Evolutionary conservation across 208 protist genomes (phyloP).

Genomic region (Sergeia podlipaevii): DNA sequence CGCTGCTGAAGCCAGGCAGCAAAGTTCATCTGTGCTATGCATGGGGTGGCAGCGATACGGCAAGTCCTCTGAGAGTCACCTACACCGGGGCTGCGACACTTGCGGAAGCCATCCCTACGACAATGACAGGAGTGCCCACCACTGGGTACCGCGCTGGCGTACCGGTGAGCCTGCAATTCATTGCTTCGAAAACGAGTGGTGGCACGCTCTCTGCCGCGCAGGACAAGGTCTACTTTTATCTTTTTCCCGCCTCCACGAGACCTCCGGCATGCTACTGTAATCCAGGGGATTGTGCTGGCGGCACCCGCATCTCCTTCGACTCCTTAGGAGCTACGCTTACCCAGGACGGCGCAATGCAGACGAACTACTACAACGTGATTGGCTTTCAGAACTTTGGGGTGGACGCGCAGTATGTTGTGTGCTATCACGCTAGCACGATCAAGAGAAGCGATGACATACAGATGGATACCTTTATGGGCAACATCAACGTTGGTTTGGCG

Average conservation of each 20-base stretch:
- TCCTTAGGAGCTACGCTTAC: constrained; percentile 17
- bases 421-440: constrained; percentile 45
- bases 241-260: constrained; percentile 31
- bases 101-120: constrained; percentile 31
- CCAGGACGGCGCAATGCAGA: constrained; percentile 16
- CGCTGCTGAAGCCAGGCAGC: constrained; percentile 26
- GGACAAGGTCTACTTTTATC: constrained; percentile 81
- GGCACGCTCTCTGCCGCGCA: constrained; percentile 16
- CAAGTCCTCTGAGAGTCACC: constrained; percentile 28
- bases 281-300: constrained; percentile 34
- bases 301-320: constrained; percentile 30
- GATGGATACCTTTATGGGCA: constrained; percentile 80
- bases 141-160: constrained; percentile 40
- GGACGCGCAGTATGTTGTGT: constrained; percentile 69
- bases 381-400: constrained; percentile 82
- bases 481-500: constrained; percentile 50
- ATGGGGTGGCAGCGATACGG: constrained; percentile 29
- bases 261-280: constrained; percentile 77
- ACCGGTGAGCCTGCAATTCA: constrained; percentile 41
- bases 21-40: constrained; percentile 75
- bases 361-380: constrained; percentile 25
- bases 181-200: constrained; percentile 20
- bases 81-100: constrained; percentile 54
- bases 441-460: constrained; percentile 7
- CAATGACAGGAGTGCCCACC: constrained; percentile 20